Percentiles rank a stretch among this genome's conserved stretches.
These are phyloP conservation scores for Abortiporus biennis DNA, from an alignment of 1,284 basidiomycete species.

Conservation along the genomic window DNA sequence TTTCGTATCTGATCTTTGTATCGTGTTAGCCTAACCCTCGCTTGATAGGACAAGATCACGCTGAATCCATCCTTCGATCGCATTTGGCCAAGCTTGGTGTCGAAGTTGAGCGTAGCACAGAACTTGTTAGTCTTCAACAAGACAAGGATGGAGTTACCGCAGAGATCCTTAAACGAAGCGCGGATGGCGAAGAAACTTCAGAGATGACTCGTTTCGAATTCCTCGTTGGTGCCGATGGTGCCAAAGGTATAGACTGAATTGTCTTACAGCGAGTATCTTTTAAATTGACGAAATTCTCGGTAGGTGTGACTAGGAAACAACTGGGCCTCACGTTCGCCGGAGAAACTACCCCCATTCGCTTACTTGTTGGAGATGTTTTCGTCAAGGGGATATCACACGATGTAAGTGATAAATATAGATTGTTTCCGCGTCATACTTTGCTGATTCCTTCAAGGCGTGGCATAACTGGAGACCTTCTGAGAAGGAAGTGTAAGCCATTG, in stretches of 20 bases:
- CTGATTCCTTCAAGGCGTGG: conserved; percentile 21
- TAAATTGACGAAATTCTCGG: background rate
- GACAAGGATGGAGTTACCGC: conserved; percentile 17
- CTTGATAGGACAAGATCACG: conserved; percentile 21
- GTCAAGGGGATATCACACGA: conserved; percentile 16
- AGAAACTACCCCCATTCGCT: conserved; percentile 21
- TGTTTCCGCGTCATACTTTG: background rate
- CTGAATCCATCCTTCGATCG: conserved; percentile 24
- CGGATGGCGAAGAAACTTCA: conserved; percentile 1
- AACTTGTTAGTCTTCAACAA: conserved; percentile 22
- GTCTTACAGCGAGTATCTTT: background rate
- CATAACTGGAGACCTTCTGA: conserved; percentile 22
- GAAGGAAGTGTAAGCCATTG: conserved; percentile 11
- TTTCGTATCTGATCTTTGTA: conserved; percentile 3
- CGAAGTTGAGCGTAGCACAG: conserved; percentile 24
- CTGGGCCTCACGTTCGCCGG: conserved; percentile 26
- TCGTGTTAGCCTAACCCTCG: conserved; percentile 6
- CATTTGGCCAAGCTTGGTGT: conserved; percentile 21
- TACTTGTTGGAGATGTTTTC: conserved; percentile 25
- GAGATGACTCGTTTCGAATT: conserved; percentile 16
- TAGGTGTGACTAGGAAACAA: conserved; percentile 25
- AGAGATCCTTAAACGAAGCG: conserved; percentile 10
- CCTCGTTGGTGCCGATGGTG: conserved; percentile 33
- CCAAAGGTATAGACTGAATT: conserved; percentile 20
- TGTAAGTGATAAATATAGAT: background rate